A percentile compares a stretch with the other conserved stretches of the same genome.
These are phyloP conservation scores for Crotalaria pallida DNA, from an alignment of 306 rosid genomes.

Conservation along the genomic window DNA sequence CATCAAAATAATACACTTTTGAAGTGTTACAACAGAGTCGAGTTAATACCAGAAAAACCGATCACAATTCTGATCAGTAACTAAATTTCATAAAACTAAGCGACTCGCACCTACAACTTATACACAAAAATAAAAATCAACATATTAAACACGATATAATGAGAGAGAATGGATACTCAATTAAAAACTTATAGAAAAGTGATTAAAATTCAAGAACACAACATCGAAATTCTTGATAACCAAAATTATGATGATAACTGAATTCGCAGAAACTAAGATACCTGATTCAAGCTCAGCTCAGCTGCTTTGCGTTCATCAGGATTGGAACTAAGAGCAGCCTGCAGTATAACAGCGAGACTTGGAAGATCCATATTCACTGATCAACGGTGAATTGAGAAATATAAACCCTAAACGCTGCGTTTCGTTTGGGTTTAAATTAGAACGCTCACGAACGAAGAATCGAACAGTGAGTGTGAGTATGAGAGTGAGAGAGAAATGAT, in stretches of 20 bases:
- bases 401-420: slow-evolving; percentile 37
- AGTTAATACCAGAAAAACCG: too few species aligned
- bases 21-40: too few species aligned
- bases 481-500: background rate
- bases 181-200: background rate
- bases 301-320: slow-evolving; percentile 93
- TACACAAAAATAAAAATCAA: too few species aligned
- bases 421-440: slow-evolving; percentile 52
- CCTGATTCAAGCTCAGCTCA: slow-evolving; percentile 91
- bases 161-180: too few species aligned
- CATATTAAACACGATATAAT: background rate
- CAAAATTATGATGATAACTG: background rate
- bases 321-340: slow-evolving; percentile 89
- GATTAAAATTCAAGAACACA: too few species aligned
- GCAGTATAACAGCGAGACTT: slow-evolving; percentile 64
- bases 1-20: too few species aligned
- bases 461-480: slow-evolving; percentile 22
- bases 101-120: too few species aligned
- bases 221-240: slow-evolving; percentile 1
- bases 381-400: background rate
- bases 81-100: background rate
- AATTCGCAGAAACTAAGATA: slow-evolving; percentile 19
- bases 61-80: background rate
- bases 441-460: background rate
- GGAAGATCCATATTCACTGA: slow-evolving; percentile 71